phyloP scores from a whole-genome alignment of 371 early-diverging fungal genomes.

The Blakeslea trispora region DNA sequence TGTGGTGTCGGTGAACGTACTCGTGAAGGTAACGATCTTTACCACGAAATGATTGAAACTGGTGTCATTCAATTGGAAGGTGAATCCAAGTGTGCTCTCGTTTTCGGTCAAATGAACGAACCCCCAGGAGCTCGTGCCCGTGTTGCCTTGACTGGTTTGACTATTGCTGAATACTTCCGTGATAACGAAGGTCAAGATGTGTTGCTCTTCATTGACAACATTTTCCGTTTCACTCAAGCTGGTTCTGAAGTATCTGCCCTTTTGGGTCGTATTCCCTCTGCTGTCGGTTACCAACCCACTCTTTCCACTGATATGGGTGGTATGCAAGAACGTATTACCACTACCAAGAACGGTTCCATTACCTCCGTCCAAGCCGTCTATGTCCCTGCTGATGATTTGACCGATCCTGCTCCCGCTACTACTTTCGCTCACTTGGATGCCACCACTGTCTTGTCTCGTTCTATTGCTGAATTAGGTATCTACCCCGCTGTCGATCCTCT shows the following conservation, averaged over 20 bases:
- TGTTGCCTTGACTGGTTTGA: constrained; percentile 96
- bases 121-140: constrained; percentile 99
- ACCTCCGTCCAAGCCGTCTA: constrained; percentile 97
- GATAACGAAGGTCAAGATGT: constrained; percentile 98
- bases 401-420: constrained; percentile 98
- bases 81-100: constrained; percentile 92
- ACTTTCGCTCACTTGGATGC: constrained; percentile 98
- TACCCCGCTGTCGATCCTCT: constrained; percentile 98
- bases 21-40: constrained; percentile 97
- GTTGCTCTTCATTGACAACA: constrained; percentile 95
- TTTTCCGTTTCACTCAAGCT: constrained; percentile 95
- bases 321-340: constrained; percentile 99
- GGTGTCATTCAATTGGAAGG: constrained; percentile 95
- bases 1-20: constrained; percentile 97
- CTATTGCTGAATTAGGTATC: constrained; percentile 97
- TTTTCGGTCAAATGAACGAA: constrained; percentile 99
- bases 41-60: constrained; percentile 95
- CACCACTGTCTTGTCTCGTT: constrained; percentile 98
- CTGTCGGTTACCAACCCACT: constrained; percentile 99
- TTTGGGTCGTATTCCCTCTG: constrained; percentile 98
- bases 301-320: constrained; percentile 94
- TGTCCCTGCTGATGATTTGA: constrained; percentile 98
- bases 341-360: constrained; percentile 99
- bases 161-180: constrained; percentile 99
- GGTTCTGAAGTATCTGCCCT: constrained; percentile 95